Base-by-base conservation (phyloP, 2,329 filamentous ascomycete genomes). In the Colletotrichum cordylinicola region DNA sequence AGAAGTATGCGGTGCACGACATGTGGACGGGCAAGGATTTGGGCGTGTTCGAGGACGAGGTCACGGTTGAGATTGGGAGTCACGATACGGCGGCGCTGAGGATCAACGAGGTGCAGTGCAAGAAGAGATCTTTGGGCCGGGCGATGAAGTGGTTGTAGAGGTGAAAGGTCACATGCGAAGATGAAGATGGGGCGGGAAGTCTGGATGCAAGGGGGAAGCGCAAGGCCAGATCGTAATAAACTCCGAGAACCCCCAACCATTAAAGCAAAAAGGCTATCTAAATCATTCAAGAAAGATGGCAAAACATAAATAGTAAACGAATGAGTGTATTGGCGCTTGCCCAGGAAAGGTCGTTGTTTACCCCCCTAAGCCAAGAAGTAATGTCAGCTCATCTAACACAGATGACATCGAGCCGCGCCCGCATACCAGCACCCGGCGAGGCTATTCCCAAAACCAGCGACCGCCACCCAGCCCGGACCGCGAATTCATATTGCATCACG, bases 1-100 rank as follows among this genome's bases (percentile, higher is more conserved):
- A 76, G 31, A 78, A 78, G 9, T 88, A 87, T 67, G 78, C 82
- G 3, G 85, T 89, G 2, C 83, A 83, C 5, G 84, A 90, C 80
- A 85, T 87, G 76, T 90, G 88, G 88, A 87, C 82, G 2, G 87
- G 85, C 5, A 77, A 85, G 75, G 81, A 82, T 56, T 64, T 89
- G 16, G 85, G 87, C 4, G 82, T 78, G 37, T 80, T 84, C n/a
- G 78, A 75, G 56, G 80, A 80, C 8, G 79, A 79, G 18, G 78
- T 84, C 39, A 78, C 75, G 6, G 75, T 81, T 13, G 77, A 80
- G 5, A 79, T 87, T 7, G 80, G 77, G 39, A 78, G 79, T 18
- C 85, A 87, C 78, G 85, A 86, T 72, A 85, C 83, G 3, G 82
- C 80, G 21, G 82, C 79, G 8, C 74, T 83, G 77, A 74, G 77